Evolutionary conservation across 225 moss, liverwort and hornwort species (phyloP), one percentile per base, ranked within the genome.

Genomic region (Climacium dendroides): DNA sequence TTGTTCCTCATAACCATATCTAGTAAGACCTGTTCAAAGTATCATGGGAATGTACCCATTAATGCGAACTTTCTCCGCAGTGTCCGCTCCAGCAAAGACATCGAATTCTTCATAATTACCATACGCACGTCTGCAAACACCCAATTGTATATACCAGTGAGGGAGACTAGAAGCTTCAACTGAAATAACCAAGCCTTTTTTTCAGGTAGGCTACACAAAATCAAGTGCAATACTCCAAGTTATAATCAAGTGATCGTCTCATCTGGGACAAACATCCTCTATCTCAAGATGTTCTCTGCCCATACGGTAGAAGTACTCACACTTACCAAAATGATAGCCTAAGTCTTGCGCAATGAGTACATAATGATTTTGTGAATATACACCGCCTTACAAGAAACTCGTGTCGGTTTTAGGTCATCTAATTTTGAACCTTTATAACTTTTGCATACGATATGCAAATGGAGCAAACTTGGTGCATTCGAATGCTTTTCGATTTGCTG

Each of bases 21-120:
- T 58, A 88, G n/a, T 23, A 54, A 77, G 55, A 63, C 39, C 78
- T 87, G 70, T 53, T 48, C 35, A 81, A 76, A 71, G 84, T 65
- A 54, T 50, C 22, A 74, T 30, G 18, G n/a, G 37, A 64, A 88
- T 37, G 60, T 85, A 94, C 94, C 94, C 94, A 59, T 91, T 87
- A 63, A 94, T 91, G 67, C 94, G 91, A 71, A 94, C 60, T 91
- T 90, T 94, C 72, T 91, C 92, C 4, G 94, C 91, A 72, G 91
- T 84, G 64, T 94, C 92, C 48, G 91, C 92, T 84, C 94, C 94
- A 65, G 94, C 92, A 85, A 94, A 93, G 65, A 94, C 90, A 86
- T 94, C 94, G 84, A 90, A 94, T 5, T 94, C 94, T 82, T 94
- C 94, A 79, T 94, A 94, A 74, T 94, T 93, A 75, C 92, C 92